phyloP scores from a whole-genome alignment of 192 early-diverging fungal genomes.

The Diversispora eburnea region DNA sequence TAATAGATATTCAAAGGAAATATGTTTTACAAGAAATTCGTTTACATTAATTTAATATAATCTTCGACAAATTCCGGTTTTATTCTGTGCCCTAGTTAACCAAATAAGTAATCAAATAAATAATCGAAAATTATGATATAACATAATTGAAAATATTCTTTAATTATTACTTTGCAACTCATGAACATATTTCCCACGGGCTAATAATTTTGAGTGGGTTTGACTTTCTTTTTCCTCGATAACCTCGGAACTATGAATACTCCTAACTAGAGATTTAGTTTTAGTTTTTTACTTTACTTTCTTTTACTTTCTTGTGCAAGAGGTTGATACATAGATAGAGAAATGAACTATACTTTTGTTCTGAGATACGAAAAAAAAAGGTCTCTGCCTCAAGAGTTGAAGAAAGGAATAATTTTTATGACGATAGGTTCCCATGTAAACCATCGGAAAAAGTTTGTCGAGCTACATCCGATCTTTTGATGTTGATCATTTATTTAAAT shows the following conservation, averaged over 20 bases:
- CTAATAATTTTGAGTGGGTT: slow-evolving; percentile 75
- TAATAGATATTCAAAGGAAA: slow-evolving; percentile 3
- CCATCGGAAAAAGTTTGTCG: no score
- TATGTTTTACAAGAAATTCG: background rate
- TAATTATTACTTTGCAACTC: slow-evolving; percentile 61
- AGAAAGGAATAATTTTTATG: no score
- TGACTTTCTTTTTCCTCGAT: slow-evolving; percentile 12
- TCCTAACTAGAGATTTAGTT: background rate
- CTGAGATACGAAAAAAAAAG: no score
- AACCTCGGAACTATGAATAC: background rate
- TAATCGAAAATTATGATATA: slow-evolving; percentile 4
- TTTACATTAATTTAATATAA: slow-evolving; percentile 72
- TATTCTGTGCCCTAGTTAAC: slow-evolving; percentile 65
- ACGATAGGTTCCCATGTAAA: no score
- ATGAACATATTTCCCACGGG: slow-evolving; percentile 86
- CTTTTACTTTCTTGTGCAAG: background rate
- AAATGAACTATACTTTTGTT: no score
- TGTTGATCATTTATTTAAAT: no score
- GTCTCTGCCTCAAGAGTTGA: no score
- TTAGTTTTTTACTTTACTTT: background rate
- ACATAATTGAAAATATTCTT: background rate
- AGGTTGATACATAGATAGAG: no score
- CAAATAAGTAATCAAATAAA: background rate
- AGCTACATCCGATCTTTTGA: no score
- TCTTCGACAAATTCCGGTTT: slow-evolving; percentile 84